These are phyloP conservation scores for Moelleriella libera DNA, from an alignment of 2,329 filamentous ascomycete genomes.

Conservation along the genomic window DNA sequence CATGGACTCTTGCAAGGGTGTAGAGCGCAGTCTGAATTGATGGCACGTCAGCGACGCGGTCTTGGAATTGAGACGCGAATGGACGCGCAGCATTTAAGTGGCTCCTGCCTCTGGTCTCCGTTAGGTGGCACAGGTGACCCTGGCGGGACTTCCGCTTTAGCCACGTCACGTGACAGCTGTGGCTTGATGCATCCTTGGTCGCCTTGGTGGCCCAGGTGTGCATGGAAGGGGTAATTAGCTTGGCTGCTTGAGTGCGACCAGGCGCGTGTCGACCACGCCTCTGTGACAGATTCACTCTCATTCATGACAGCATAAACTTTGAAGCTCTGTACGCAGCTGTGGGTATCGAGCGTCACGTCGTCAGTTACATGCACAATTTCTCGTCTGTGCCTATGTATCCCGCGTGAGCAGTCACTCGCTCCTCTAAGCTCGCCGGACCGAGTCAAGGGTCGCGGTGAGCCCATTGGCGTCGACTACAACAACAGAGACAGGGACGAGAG, in stretches of 20 bases:
- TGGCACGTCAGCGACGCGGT: slow-evolving; percentile 23
- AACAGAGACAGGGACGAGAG: no score
- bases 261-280: no score
- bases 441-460: slow-evolving; percentile 1
- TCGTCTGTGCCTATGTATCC: background rate
- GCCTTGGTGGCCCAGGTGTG: no score
- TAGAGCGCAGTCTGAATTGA: slow-evolving; percentile 12
- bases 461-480: background rate
- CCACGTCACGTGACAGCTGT: no score
- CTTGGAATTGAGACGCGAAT: slow-evolving; percentile 19
- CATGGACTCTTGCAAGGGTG: slow-evolving; percentile 8
- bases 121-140: no score
- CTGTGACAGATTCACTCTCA: no score
- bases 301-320: no score
- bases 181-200: no score
- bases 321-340: no score
- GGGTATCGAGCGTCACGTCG: background rate
- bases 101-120: slow-evolving; percentile 18
- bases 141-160: no score
- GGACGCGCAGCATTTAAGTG: slow-evolving; percentile 23
- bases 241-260: no score
- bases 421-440: background rate
- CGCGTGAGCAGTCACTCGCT: background rate
- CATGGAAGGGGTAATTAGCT: no score
- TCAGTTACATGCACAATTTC: background rate